Percentiles rank a stretch among this genome's conserved stretches.
phyloP scores from a whole-genome alignment of 352 stramenopile species.

The Hyaloperonospora arabidopsidis region DNA sequence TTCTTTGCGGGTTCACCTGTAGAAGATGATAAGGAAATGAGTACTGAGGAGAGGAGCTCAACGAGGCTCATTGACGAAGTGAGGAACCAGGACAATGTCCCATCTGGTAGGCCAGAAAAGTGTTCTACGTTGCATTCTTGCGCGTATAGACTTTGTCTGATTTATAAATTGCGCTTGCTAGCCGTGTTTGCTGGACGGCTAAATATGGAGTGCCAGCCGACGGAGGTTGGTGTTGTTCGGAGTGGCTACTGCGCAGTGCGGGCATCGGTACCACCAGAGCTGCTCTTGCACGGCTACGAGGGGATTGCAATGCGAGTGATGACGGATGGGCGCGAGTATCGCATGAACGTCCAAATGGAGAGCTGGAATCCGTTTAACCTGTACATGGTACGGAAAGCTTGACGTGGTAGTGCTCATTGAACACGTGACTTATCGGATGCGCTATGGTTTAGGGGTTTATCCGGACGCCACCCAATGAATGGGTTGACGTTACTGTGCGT shows the following conservation, averaged over 20 bases:
- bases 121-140: not conserved
- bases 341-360: slow-evolving; percentile 80
- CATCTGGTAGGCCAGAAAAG: slow-evolving; percentile 29
- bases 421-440: not conserved
- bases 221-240: slow-evolving; percentile 63
- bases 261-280: slow-evolving; percentile 37
- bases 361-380: slow-evolving; percentile 84
- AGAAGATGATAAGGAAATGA: slow-evolving; percentile 5
- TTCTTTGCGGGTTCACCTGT: slow-evolving; percentile 34
- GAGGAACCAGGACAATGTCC: slow-evolving; percentile 44
- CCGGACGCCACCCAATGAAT: slow-evolving; percentile 66
- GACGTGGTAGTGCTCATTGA: not conserved
- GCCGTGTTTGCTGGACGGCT: slow-evolving; percentile 67
- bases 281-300: slow-evolving; percentile 76
- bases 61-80: slow-evolving; percentile 35
- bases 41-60: slow-evolving; percentile 15
- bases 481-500: slow-evolving; percentile 73
- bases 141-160: slow-evolving; percentile 1
- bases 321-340: slow-evolving; percentile 79
- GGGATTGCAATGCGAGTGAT: slow-evolving; percentile 80
- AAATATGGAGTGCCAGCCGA: slow-evolving; percentile 71
- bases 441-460: slow-evolving; percentile 57
- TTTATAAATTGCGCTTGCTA: slow-evolving; percentile 6
- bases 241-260: slow-evolving; percentile 82
- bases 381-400: slow-evolving; percentile 52